Evolutionary conservation across 805 yeast species (phyloP), one percentile per base, ranked within the genome.

Genomic region (Starmerella bombi): DNA sequence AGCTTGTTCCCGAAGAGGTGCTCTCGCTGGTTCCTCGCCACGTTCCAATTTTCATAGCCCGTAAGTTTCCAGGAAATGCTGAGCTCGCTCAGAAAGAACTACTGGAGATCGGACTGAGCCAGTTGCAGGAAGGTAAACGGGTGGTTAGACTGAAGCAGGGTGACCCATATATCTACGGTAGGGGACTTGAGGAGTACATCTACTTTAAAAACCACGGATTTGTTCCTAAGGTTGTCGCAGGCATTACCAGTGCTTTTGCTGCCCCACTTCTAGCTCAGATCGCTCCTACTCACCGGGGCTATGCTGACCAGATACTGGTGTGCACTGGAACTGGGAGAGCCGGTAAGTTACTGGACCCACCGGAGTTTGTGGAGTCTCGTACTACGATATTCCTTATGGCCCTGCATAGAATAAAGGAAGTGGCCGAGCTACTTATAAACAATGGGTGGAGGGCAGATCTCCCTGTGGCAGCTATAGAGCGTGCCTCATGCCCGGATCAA

Each of bases 51-150:
- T 84, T 80, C 56, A 85, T 88, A 44, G 97, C 97, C 2, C 70
- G 84, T 31, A 88, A 88, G 59, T 88, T 85, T 62, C 97, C 97
- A 2, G 97, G 97, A 1, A 88, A 88, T 57, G 96, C 97, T 1
- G 95, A 85, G 54, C 71, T 71, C 36, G 97, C 97, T 0, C 97
- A 88, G 59, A 71, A 80, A 44, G 94, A 88, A 59, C 67, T 88
- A 33, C 62, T 84, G 25, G 64, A 68, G n/a, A 58, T 77, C 48
- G 96, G 94, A 0, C 60, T 88, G 15, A 69, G 68, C 25, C 78
- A 76, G 0, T 58, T 84, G 20, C 49, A 65, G 21, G 59, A 67
- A 38, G 95, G 95, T 14, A 68, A 73, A 52, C 74, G 73, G 42
- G 94, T 88, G 1, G 93, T 88, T 3, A 67, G 97, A 43, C 69